Conservation (phyloP, 1,284 basidiomycete genomes). For the Sporisorium reilianum region DNA sequence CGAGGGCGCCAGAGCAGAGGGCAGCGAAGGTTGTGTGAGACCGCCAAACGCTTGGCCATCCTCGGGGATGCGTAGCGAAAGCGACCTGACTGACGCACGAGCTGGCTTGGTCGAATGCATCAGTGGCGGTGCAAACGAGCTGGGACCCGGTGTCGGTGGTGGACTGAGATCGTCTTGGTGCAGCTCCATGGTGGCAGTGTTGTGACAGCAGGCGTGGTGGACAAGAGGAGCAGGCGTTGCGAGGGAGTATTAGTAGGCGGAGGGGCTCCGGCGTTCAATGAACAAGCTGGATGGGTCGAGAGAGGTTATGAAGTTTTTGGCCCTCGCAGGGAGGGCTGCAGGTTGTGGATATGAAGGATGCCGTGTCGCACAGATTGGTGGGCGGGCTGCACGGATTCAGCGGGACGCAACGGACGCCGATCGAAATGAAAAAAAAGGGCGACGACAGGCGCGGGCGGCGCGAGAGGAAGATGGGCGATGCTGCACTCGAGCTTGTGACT, state of each 20-base stretch:
- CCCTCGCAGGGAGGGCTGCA: neutral
- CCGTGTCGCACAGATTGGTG: conserved; percentile 5
- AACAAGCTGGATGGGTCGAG: conserved; percentile 1
- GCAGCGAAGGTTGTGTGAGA: conserved; percentile 27
- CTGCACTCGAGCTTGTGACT: neutral
- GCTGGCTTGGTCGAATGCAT: conserved; percentile 9
- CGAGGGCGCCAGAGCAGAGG: conserved; percentile 11
- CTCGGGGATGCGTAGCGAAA: conserved; percentile 44
- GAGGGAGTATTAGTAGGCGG: conserved; percentile 12
- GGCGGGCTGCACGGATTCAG: neutral
- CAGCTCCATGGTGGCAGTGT: conserved; percentile 15
- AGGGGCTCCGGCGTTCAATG: conserved; percentile 1
- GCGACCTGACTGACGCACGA: conserved; percentile 20
- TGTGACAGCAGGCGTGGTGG: neutral
- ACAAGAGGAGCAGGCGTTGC: neutral
- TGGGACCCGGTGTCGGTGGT: conserved; percentile 45
- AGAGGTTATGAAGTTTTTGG: neutral
- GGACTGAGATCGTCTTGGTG: conserved; percentile 25
- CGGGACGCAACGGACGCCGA: conserved; percentile 1
- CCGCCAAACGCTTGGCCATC: conserved; percentile 39
- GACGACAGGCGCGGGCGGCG: neutral
- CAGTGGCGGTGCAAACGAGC: conserved; percentile 35
- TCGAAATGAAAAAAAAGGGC: conserved; percentile 2
- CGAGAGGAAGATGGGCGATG: neutral
- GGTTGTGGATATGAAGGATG: conserved; percentile 3